Evolutionary conservation across 768 basidiomycete genomes (phyloP).

Genomic region (Phanerodontia chrysosporium): DNA sequence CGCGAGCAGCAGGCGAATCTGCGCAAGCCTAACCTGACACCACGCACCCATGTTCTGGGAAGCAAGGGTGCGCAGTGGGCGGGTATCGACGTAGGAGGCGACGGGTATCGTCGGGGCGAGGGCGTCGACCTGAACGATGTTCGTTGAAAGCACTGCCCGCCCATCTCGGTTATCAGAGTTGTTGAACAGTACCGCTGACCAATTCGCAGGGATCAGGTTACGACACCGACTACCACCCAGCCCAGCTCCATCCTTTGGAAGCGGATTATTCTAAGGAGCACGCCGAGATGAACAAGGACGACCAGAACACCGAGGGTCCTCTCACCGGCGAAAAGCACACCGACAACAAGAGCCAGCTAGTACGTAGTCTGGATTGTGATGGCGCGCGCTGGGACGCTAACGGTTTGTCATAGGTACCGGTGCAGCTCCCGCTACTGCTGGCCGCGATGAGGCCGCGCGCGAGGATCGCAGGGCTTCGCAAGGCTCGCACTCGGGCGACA

Average conservation of each 20-base stretch:
- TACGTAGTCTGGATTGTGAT: not conserved
- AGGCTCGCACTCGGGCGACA: slow-evolving; percentile 11
- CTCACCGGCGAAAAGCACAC: slow-evolving; percentile 10
- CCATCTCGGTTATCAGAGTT: not conserved
- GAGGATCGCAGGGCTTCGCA: no score
- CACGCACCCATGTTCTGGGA: slow-evolving; percentile 21
- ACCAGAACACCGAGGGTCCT: not conserved
- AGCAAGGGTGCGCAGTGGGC: slow-evolving; percentile 16
- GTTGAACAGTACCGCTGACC: not conserved
- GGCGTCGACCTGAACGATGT: slow-evolving; percentile 13
- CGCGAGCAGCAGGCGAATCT: slow-evolving; percentile 17
- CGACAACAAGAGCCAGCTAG: not conserved
- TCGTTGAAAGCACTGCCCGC: no score
- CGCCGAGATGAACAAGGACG: not conserved
- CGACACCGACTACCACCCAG: slow-evolving; percentile 25
- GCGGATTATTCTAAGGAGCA: slow-evolving; percentile 3
- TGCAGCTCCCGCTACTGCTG: not conserved
- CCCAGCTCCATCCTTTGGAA: slow-evolving; percentile 18
- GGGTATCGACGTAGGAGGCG: slow-evolving; percentile 11
- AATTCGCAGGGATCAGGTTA: slow-evolving; percentile 19
- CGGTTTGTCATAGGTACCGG: not conserved
- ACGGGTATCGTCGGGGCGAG: slow-evolving; percentile 9
- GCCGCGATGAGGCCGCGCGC: not conserved
- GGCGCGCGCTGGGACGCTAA: no score
- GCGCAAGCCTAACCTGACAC: slow-evolving; percentile 14